A percentile compares a stretch with the other conserved stretches of the same genome.
Conservation (phyloP, 225 moss, liverwort and hornwort genomes). For the Polytrichum commune region DNA sequence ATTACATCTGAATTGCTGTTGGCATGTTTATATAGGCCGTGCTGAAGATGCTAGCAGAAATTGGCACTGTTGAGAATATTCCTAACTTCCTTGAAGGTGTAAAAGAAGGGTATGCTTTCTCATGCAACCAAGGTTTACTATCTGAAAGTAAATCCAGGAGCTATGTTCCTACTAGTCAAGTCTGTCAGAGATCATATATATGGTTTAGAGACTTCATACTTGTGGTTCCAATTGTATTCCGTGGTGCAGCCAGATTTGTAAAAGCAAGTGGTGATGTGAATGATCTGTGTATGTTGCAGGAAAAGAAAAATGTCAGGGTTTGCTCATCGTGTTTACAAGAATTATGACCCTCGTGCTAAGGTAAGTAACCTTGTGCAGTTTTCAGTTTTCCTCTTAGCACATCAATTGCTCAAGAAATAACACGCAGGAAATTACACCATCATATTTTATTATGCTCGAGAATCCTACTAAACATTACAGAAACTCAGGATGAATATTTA, state of each 20-base stretch:
- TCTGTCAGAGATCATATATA: not conserved
- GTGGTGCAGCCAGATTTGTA: no score
- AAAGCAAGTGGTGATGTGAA: no score
- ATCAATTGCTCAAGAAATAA: no score
- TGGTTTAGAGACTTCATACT: no score
- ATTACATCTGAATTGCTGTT: no score
- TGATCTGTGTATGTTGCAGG: conserved; percentile 32
- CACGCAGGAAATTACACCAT: no score
- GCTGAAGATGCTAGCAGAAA: conserved; percentile 88
- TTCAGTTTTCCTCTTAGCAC: not conserved
- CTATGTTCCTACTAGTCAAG: not conserved
- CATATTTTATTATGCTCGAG: no score
- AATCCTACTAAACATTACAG: no score
- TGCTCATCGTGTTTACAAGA: conserved; percentile 96
- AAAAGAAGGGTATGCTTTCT: conserved; percentile 57
- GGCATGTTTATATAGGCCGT: conserved; percentile 67
- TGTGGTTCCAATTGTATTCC: no score
- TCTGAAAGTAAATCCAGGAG: conserved; percentile 2
- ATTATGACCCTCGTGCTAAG: conserved; percentile 98
- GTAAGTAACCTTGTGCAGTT: conserved; percentile 30
- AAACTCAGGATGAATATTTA: no score
- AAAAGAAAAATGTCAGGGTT: conserved; percentile 98
- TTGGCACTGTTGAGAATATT: conserved; percentile 75
- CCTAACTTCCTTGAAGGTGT: conserved; percentile 90
- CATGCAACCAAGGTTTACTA: conserved; percentile 1